Percentiles rank a stretch among this genome's conserved stretches.
Conservation (phyloP, 352 stramenopile species). For the Phytophthora crassamura region DNA sequence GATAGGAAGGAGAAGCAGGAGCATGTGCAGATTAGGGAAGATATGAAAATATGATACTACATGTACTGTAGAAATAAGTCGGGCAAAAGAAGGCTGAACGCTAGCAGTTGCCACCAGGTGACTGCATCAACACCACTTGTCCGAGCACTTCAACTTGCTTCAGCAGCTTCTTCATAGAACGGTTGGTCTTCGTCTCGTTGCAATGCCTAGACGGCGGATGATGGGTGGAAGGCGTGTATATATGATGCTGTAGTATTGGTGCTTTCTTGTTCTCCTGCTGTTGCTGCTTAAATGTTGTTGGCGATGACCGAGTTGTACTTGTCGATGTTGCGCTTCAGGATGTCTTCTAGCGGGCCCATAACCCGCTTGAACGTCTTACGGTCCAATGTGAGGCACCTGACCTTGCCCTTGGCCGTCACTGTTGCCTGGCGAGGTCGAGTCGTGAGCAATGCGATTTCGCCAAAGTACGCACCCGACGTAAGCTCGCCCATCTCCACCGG, state of each 20-base stretch:
- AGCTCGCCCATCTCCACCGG: slow-evolving; percentile 90
- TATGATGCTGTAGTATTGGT: slow-evolving; percentile 41
- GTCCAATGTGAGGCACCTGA: slow-evolving; percentile 92
- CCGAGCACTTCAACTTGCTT: slow-evolving; percentile 7
- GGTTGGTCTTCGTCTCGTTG: slow-evolving; percentile 10
- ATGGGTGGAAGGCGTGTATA: slow-evolving; percentile 36
- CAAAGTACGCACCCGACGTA: slow-evolving; percentile 94
- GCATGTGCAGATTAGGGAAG: neutral
- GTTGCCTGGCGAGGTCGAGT: slow-evolving; percentile 93
- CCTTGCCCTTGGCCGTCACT: slow-evolving; percentile 83
- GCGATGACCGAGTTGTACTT: slow-evolving; percentile 92
- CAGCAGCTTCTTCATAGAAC: slow-evolving; percentile 3
- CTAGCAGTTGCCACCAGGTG: slow-evolving; percentile 13
- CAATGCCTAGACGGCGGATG: no score
- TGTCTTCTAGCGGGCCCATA: slow-evolving; percentile 90
- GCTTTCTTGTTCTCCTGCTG: slow-evolving; percentile 28
- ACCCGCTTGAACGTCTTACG: slow-evolving; percentile 93
- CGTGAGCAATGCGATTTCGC: slow-evolving; percentile 95
- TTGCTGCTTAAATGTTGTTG: slow-evolving; percentile 85
- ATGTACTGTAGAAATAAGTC: no score
- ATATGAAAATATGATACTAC: slow-evolving; percentile 27
- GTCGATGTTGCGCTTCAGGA: slow-evolving; percentile 92
- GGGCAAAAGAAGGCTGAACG: slow-evolving; percentile 20
- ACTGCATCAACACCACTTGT: slow-evolving; percentile 11
- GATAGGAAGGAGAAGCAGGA: neutral